These are phyloP conservation scores for Leccinum subgranulosum DNA, from an alignment of 768 basidiomycete species.

Conservation along the genomic window DNA sequence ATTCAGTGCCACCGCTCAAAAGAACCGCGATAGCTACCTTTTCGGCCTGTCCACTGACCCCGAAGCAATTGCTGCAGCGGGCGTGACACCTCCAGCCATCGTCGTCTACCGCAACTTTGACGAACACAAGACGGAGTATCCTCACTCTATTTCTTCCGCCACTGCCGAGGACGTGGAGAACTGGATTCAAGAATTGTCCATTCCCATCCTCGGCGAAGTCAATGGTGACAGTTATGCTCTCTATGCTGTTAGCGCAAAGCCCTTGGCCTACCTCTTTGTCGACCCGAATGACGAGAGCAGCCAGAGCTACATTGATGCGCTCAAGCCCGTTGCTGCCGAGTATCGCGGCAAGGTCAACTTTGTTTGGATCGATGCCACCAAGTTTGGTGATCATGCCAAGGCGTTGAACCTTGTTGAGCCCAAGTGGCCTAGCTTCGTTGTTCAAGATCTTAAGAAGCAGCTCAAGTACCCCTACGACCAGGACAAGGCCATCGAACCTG, in stretches of 20 bases:
- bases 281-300: conserved; percentile 71
- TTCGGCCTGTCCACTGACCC: conserved; percentile 84
- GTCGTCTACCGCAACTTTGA: conserved; percentile 93
- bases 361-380: conserved; percentile 95
- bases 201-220: conserved; percentile 91
- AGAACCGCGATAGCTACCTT: conserved; percentile 89
- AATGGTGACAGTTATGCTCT: conserved; percentile 87
- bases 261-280: conserved; percentile 92
- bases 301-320: conserved; percentile 58
- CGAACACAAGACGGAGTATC: conserved; percentile 69
- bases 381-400: conserved; percentile 94
- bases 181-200: conserved; percentile 80
- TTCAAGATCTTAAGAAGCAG: conserved; percentile 81
- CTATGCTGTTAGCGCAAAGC: conserved; percentile 80
- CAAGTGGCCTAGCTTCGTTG: conserved; percentile 92
- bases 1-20: conserved; percentile 79
- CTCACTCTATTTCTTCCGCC: conserved; percentile 54
- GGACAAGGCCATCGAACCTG: conserved; percentile 53
- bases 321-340: conserved; percentile 76
- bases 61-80: conserved; percentile 63
- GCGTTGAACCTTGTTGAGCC: conserved; percentile 82
- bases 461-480: conserved; percentile 90
- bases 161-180: conserved; percentile 60
- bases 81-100: conserved; percentile 76
- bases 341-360: conserved; percentile 91